Evolutionary conservation across 768 basidiomycete species (phyloP).

Genomic region (Rossbeevera mucosa): DNA sequence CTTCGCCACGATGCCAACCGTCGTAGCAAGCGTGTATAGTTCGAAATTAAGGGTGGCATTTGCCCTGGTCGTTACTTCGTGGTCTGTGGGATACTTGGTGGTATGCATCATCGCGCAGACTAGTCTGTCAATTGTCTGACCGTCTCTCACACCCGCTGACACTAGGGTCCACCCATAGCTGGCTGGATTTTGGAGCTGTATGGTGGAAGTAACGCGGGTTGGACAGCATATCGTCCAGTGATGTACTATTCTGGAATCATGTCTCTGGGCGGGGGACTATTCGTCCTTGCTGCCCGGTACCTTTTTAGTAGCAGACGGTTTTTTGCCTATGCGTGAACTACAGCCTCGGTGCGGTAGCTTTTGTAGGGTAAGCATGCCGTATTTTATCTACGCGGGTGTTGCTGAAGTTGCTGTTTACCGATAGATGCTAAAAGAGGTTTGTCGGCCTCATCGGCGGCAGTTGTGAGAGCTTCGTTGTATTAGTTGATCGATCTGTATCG

Average conservation of each 20-base stretch:
- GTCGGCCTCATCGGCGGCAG: not conserved
- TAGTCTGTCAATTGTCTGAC: not conserved
- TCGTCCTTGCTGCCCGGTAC: constrained; percentile 15
- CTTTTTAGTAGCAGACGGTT: constrained; percentile 3
- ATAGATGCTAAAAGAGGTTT: not conserved
- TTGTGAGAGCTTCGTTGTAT: not conserved
- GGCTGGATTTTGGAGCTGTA: constrained; percentile 27
- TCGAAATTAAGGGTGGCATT: constrained; percentile 30
- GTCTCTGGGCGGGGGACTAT: constrained; percentile 22
- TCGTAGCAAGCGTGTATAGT: constrained; percentile 30
- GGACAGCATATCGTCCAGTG: constrained; percentile 25
- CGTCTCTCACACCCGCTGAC: not conserved
- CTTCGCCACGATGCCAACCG: constrained; percentile 32
- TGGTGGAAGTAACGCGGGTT: constrained; percentile 19
- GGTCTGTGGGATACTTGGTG: constrained; percentile 29
- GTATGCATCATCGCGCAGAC: constrained; percentile 6
- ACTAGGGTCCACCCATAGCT: constrained; percentile 28
- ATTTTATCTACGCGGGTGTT: not conserved
- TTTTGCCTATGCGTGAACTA: constrained; percentile 12
- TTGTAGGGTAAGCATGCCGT: not conserved
- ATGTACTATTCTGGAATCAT: constrained; percentile 30
- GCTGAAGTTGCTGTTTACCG: not conserved
- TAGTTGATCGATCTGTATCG: not conserved
- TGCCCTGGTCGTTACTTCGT: constrained; percentile 33
- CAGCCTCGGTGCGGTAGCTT: not conserved